phyloP scores from a whole-genome alignment of 129 eudicot genomes.

The Arctium lappa region DNA sequence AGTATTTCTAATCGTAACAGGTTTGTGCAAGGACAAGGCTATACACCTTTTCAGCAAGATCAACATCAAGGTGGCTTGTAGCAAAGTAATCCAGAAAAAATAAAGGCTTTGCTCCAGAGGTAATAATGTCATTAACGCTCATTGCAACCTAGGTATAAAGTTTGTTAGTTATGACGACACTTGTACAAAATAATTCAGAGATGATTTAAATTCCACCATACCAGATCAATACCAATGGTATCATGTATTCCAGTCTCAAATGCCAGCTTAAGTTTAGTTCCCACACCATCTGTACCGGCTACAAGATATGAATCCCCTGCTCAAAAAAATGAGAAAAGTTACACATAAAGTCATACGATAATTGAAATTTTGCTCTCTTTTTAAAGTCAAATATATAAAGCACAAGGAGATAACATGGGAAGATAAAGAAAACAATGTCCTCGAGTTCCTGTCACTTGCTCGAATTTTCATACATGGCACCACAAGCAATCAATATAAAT shows the following conservation, averaged over 20 bases:
- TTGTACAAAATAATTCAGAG: neutral
- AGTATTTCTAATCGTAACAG: neutral
- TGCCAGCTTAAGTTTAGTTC: conserved; percentile 95
- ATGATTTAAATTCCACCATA: conserved; percentile 25
- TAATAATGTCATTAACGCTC: conserved; percentile 97
- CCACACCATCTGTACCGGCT: conserved; percentile 99
- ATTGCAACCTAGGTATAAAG: conserved; percentile 67
- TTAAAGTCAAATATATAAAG: neutral
- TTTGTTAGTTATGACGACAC: neutral
- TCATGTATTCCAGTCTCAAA: conserved; percentile 67
- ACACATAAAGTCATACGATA: neutral
- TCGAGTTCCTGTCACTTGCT: neutral
- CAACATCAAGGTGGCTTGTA: conserved; percentile 90
- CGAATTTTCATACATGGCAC: neutral
- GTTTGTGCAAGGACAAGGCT: neutral
- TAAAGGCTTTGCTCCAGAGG: conserved; percentile 96
- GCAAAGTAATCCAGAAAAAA: conserved; percentile 97
- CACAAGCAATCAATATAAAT: neutral
- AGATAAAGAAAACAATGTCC: neutral
- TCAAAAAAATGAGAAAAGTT: neutral
- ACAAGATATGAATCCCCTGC: conserved; percentile 96
- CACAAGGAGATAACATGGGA: neutral
- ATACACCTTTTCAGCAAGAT: conserved; percentile 87
- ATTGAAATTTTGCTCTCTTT: neutral
- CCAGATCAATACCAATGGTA: conserved; percentile 62